Base-by-base conservation (phyloP, 2,329 filamentous ascomycete species). In the Neophaeococcomyces mojaviensis region DNA sequence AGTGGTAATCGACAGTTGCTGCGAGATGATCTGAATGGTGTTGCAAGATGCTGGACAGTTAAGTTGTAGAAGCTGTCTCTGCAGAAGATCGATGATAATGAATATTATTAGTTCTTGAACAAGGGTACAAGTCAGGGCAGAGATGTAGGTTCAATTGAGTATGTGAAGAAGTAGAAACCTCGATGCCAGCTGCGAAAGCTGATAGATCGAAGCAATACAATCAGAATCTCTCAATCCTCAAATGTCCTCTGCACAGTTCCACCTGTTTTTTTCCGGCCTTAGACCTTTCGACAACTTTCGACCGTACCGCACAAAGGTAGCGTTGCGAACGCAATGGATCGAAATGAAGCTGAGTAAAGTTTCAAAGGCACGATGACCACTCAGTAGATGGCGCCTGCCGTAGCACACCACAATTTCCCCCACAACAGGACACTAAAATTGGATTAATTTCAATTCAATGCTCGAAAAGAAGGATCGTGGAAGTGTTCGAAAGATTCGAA, bases 141-240 rank as follows among this genome's bases (percentile, higher is more conserved):
- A 36, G 41, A 44, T 44, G 41, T 31, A 44, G 41, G 41, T 44
- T 44, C 41, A 44, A 44, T 44, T 44, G 41, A 44, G 41, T 44
- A 44, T 44, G 35, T 44, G 41, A 37, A 44, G 33, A 37, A 44
- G 41, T 37, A 44, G 32, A 22, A 19, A 37, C 41, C 30, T 19
- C 41, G 24, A 44, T 18, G 10, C 32, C 20, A 31, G 16, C 24
- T 31, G 24, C 30, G 15, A 30, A 33, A 18, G 18, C 20, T 42
- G 41, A 12, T 10, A 10, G 22, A 33, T 31, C 20, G 41, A 37
- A 44, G 41, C 32, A 37, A 30, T 37, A 44, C 41, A 44, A 44
- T 22, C 41, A 44, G 22, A 37, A 36, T 44, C 41, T 44, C 37
- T 37, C 41, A 44, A 28, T 37, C 18, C 41, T 44, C 41, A 44